Evolutionary conservation across 805 yeast genomes (phyloP), one percentile per base, ranked within the genome.

Genomic region (Candida silvicultrix): DNA sequence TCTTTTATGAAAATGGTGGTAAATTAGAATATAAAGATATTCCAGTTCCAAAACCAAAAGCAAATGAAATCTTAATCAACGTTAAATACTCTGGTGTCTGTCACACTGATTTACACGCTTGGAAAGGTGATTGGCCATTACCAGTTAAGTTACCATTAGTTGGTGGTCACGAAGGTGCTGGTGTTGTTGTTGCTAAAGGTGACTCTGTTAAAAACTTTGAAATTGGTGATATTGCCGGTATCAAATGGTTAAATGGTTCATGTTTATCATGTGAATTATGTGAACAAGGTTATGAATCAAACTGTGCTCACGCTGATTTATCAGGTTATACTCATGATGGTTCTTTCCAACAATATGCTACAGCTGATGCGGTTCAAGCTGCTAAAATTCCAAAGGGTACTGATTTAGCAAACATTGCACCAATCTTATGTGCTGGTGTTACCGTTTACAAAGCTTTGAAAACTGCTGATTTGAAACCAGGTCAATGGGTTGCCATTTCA

Each of bases 121-220:
- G 94, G 90, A 80, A 85, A 65, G 95, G 95, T 61, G 96, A 89
- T 71, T 88, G 95, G 95, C 94, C 95, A 43, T 72, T 84, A 65
- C 78, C 70, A 52, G 78, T 83, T 54, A 83, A 82, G 63, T 72
- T 83, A 49, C 92, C 94, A 21, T 70, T 85, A 56, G 89, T 85
- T 42, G 94, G 94, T 52, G 95, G 95, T 57, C 95, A 86, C 69
- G 95, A 86, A 69, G 95, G 94, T 70, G 90, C 92, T 25, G 95
- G 95, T 64, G 77, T 78, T 43, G 94, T 86, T 54, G 94, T 85
- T 49, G 90, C 83, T 50, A 73, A 76, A 61, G 95, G 95, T 54
- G 69, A 71, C 41, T 73, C 76, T 57, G 95, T 87, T 47, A 69
- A 64, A 46, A 82, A 82, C 65, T 83, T 85, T 68, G 77, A 84